Evolutionary conservation across 495 filamentous ascomycete species (phyloP).

Genomic region (Saxophila tyrrhenica): DNA sequence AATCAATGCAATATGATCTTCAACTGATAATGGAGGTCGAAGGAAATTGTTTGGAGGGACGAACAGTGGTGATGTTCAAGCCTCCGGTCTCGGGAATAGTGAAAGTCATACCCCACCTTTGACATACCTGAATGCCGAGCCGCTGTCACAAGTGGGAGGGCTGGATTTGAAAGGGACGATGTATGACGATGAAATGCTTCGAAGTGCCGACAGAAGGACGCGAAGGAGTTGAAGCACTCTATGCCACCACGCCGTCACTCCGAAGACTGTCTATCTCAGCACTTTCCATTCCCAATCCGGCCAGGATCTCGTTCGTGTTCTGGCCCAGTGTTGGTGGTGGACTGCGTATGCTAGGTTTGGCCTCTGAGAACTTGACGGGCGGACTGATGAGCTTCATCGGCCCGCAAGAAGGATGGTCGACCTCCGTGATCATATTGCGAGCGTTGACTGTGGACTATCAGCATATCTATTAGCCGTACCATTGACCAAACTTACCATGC

Average conservation of each 20-base stretch:
- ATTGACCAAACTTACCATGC: conserved; percentile 57
- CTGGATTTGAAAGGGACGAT: too few relatives aligned
- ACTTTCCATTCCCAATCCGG: conserved; percentile 50
- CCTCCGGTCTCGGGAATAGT: neutral
- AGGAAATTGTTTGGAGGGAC: too few relatives aligned
- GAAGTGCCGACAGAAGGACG: neutral
- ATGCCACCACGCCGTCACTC: conserved; percentile 59
- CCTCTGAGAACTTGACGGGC: conserved; percentile 89
- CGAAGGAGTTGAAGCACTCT: neutral
- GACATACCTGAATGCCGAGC: neutral
- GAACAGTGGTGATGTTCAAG: too few relatives aligned
- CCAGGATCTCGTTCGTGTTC: conserved; percentile 80
- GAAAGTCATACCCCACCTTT: neutral
- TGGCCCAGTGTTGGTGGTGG: conserved; percentile 81
- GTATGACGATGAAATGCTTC: too few relatives aligned
- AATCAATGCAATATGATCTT: too few relatives aligned
- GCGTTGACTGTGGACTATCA: conserved; percentile 48
- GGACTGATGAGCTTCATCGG: conserved; percentile 83
- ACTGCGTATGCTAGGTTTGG: conserved; percentile 61
- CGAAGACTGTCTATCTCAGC: conserved; percentile 52
- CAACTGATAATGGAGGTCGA: too few relatives aligned
- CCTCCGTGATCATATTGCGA: conserved; percentile 74
- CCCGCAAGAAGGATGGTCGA: conserved; percentile 74
- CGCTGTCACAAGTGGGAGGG: too few relatives aligned
- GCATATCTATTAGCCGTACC: neutral